These are phyloP conservation scores for Hypericum androsaemum DNA, from an alignment of 345 rosid genomes.

Conservation along the genomic window DNA sequence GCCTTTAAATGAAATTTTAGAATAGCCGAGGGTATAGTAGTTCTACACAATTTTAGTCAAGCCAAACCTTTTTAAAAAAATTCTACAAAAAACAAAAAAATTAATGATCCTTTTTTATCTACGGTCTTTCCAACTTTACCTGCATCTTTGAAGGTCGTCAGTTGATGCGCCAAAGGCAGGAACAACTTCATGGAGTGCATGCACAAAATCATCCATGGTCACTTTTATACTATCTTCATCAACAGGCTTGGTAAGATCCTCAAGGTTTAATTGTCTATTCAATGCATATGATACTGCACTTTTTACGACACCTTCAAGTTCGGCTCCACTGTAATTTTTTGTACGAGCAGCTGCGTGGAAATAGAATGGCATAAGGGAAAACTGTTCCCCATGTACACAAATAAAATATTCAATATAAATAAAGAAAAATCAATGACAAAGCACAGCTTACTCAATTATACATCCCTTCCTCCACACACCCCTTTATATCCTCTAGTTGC, in stretches of 20 bases:
- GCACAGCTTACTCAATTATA: too few relatives aligned
- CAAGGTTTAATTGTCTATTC: slow-evolving; percentile 89
- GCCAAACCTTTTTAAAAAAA: too few relatives aligned
- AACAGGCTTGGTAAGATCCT: slow-evolving; percentile 92
- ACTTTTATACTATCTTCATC: slow-evolving; percentile 95
- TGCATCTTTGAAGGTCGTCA: slow-evolving; percentile 91
- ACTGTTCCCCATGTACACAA: too few relatives aligned
- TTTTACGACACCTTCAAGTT: slow-evolving; percentile 97
- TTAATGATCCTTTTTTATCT: background rate
- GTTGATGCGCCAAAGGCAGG: slow-evolving; percentile 99
- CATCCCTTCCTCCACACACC: too few relatives aligned
- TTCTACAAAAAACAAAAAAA: too few relatives aligned
- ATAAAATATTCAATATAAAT: too few relatives aligned
- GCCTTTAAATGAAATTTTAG: too few relatives aligned
- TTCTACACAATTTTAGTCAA: too few relatives aligned
- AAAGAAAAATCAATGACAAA: too few relatives aligned
- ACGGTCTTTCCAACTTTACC: slow-evolving; percentile 31
- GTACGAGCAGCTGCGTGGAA: slow-evolving; percentile 79
- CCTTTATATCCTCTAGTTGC: too few relatives aligned
- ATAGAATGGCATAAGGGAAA: too few relatives aligned
- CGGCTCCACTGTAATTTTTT: slow-evolving; percentile 96
- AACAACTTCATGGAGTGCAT: slow-evolving; percentile 61
- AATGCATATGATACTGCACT: slow-evolving; percentile 96
- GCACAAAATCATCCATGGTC: slow-evolving; percentile 84
- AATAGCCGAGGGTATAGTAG: too few relatives aligned